Conservation (phyloP, 345 rosid genomes). For the Eucalyptus polyanthemos region DNA sequence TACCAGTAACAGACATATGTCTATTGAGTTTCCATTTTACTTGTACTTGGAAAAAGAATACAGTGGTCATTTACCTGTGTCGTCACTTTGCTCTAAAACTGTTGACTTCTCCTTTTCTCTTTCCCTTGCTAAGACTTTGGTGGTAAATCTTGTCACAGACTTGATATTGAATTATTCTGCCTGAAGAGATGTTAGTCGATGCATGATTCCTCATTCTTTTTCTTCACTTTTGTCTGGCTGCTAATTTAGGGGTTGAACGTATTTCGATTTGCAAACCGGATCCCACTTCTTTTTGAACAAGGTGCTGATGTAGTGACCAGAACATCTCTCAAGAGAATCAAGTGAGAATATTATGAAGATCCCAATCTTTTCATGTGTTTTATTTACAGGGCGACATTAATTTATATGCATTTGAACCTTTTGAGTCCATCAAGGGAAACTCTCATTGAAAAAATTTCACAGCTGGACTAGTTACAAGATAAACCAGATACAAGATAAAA, state of each 20-base stretch:
- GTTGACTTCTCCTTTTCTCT: neutral
- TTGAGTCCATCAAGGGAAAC: neutral
- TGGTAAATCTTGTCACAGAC: neutral
- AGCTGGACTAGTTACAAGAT: constrained; percentile 94
- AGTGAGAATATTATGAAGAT: constrained; percentile 21
- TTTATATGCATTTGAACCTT: neutral
- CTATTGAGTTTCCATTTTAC: neutral
- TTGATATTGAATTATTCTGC: neutral
- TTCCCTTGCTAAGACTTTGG: neutral
- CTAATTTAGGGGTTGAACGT: constrained; percentile 67
- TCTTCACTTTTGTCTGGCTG: neutral
- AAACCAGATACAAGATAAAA: constrained; percentile 80
- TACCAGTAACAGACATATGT: neutral
- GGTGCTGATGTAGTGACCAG: constrained; percentile 97
- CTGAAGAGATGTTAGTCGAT: neutral
- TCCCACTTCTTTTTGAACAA: constrained; percentile 96
- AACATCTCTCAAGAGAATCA: constrained; percentile 85
- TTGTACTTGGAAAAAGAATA: neutral
- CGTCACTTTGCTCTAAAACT: neutral
- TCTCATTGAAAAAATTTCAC: neutral
- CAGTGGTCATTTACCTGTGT: neutral
- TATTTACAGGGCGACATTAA: neutral
- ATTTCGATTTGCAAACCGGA: constrained; percentile 90
- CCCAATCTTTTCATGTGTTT: neutral
- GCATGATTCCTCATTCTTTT: neutral